Base-by-base conservation (phyloP, 2,329 filamentous ascomycete species). In the Trichoderma harzianum region DNA sequence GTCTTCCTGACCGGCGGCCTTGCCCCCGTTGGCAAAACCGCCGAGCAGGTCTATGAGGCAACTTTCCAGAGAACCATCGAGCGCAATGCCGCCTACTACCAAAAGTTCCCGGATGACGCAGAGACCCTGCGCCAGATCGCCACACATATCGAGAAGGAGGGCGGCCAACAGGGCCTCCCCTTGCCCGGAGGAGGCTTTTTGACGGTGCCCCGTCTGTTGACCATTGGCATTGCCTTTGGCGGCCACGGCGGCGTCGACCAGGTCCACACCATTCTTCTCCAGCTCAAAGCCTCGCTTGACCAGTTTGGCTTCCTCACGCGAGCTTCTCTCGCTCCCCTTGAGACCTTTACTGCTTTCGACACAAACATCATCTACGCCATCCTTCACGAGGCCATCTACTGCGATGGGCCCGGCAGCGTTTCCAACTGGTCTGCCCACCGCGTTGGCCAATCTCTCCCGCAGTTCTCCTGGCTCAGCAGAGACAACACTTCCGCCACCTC, bases 381-480 rank as follows among this genome's bases (percentile, higher is more conserved):
- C 51, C 84, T 98, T 3, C 95, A 98, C 79, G 95, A 98, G 81
- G 86, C 93, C 8, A 91, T 95, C 76, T 98, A 98, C 84, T 95
- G 92, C 79, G 89, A 92, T 80, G 88, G 89, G 73, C 88, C 84
- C 5, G 84, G 85, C 8, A 79, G 86, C 39, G 85, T 89, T 10
- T 91, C 93, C 2, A 87, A 89, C 71, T 97, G 94, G 94, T 90
- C 93, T 7, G 92, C 93, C 2, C 84, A 91, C 51, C 86, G 90
- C 3, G 82, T 94, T 68, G 86, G 91, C 74, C 80, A 86, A 74
- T 73, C 78, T 14, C 77, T 86, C 6, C 77, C 81, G 3, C 75
- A 83, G 34, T 91, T 86, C 75, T 76, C 81, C 39, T 91, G 89
- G 89, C 82, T 89, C 10, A 76, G 79, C 2, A 83, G 74, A 12